Evolutionary conservation across 2,329 filamentous ascomycete genomes (phyloP), one percentile per base, ranked within the genome.

Genomic region (Microsporum ferrugineum): DNA sequence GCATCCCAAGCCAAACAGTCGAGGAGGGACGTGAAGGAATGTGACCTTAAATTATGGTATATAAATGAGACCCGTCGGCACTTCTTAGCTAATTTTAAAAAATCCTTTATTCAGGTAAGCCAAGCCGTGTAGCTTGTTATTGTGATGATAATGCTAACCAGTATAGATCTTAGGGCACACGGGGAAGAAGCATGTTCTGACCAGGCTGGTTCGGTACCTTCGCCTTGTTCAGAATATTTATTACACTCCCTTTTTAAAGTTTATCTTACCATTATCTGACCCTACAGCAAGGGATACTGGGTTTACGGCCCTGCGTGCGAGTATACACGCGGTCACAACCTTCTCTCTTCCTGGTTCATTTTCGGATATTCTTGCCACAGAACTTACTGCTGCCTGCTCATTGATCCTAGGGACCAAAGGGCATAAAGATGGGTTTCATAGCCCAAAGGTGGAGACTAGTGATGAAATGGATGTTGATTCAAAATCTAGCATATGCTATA

Each of bases 251-350:
- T 65, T 76, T 34, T 64, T 70, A 36, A 68, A 73, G 55, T 69
- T 71, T 60, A 55, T 76, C 1, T 59, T 74, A 38, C 69, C 72
- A 2, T 60, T 71, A 6, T 59, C 72, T 47, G 61, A 69, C 29
- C 51, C 57, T 3, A 36, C 65, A 2, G 71, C 66, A 27, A 72
- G 67, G 65, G 70, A 68, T 59, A 66, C 60, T 55, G 68, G 66
- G 58, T 71, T 70, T 63, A 66, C 61, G 27, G 76, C 72, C 61
- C 72, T 81, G 41, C 71, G 71, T 38, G 70, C 73, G 41, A 73
- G 74, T 36, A 71, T 82, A 27, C 74, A 80, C 60, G 76, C 77
- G 7, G 72, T 79, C 34, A 76, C 80, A 61, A 72, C 75, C 31
- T 78, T 80, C 64, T 76, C 76, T 14, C 66, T 82, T 6, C 76